Base-by-base conservation (phyloP, 129 eudicot species). In the Flaveria bidentis region DNA sequence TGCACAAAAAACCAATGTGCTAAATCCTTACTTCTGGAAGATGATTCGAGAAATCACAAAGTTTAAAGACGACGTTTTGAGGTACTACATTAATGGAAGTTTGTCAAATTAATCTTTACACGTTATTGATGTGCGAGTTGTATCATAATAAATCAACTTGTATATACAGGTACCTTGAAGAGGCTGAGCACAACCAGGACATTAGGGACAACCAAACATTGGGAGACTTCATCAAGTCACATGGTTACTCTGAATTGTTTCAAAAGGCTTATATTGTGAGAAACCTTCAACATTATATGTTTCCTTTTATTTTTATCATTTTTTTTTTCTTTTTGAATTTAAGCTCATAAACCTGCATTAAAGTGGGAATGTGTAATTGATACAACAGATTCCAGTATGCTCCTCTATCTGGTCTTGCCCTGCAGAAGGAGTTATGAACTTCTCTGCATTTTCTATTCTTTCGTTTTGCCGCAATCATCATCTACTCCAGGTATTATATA, bases 321-420 rank as follows among this genome's bases (percentile, higher is more conserved):
- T 46, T 15, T 25, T 36, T 36, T 36, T 7, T 5, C n/a, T 45
- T 45, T 45, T 11, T 45, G 0, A 2, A 14, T 22, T 12, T 8
- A 33, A 13, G 5, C 25, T 10, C 50, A 25, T 6, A 49, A 14
- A 12, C 4, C 14, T 47, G 5, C 17, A 39, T 44, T 58, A 18
- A 26, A 79, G 56, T 11, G 17, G 42, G 30, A 57, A 9, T 49
- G 50, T 28, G 33, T 4, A 36, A 36, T 36, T 36, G 41, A 36
- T 36, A 6, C 11, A 22, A 36, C 81, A 91, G 99, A 68, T 89
- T 53, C 97, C 99, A 7, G 83, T 89, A 67, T 95, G 97, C 80
- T 86, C 89, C 77, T 91, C 97, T 28, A 89, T 95, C 64, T 95
- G 99, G 99, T 89, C 97, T 46, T 91, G 92, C 84, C 89, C 99